phyloP scores from a whole-genome alignment of 2,329 filamentous ascomycete species.

The Pestalotiopsis fici region DNA sequence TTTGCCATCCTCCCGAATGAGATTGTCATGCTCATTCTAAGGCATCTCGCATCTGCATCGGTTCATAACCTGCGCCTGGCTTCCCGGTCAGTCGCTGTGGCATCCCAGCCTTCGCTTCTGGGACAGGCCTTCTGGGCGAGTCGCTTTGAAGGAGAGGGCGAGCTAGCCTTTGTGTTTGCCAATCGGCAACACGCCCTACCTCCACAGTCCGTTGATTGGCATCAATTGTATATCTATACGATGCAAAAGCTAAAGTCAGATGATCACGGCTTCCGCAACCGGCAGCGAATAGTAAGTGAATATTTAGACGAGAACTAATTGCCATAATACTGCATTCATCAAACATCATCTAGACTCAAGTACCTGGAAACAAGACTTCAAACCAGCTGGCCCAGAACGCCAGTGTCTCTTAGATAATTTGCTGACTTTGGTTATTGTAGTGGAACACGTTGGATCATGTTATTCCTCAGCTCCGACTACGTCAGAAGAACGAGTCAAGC shows the following conservation, averaged over 20 bases:
- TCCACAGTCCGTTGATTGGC: slow-evolving; percentile 17
- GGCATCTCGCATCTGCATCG: slow-evolving; percentile 14
- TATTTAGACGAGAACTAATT: neutral
- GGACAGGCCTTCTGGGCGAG: slow-evolving; percentile 21
- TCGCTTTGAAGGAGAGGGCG: slow-evolving; percentile 16
- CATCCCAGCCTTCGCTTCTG: slow-evolving; percentile 13
- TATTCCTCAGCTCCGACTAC: slow-evolving; percentile 12
- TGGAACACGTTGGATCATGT: slow-evolving; percentile 17
- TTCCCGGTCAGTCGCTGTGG: slow-evolving; percentile 17
- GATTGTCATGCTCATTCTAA: slow-evolving; percentile 18
- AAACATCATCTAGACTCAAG: neutral
- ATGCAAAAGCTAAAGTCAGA: slow-evolving; percentile 16
- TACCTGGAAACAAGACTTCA: neutral
- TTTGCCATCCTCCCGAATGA: slow-evolving; percentile 20
- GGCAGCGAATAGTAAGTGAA: slow-evolving; percentile 12
- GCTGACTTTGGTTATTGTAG: neutral
- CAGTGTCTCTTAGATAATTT: neutral
- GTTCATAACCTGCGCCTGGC: slow-evolving; percentile 17
- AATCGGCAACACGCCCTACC: slow-evolving; percentile 11
- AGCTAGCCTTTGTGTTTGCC: slow-evolving; percentile 23
- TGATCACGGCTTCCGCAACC: slow-evolving; percentile 18
- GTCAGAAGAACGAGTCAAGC: slow-evolving; percentile 15
- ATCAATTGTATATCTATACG: slow-evolving; percentile 16
- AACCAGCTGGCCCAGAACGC: neutral
- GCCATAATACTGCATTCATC: neutral